phyloP scores from a whole-genome alignment of 208 protist genomes.

The Zelonia costaricensis region DNA sequence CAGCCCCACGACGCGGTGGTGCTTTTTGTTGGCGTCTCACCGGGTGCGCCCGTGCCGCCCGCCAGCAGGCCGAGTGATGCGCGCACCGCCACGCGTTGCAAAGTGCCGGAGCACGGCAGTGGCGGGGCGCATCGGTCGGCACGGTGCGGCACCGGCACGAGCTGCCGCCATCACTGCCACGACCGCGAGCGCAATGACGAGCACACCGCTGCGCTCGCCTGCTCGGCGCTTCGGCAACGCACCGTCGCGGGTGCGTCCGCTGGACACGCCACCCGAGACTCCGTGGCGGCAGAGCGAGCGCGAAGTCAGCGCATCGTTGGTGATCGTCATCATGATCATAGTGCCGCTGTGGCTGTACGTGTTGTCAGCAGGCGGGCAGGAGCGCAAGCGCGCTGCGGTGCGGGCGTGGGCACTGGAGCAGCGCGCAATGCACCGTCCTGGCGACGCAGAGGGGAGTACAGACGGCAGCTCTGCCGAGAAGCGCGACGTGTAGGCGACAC shows the following conservation, averaged over 20 bases:
- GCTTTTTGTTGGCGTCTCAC: not conserved
- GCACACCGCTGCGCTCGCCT: not conserved
- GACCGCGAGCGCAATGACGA: too few species aligned
- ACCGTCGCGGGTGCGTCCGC: slow-evolving; percentile 49
- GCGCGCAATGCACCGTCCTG: slow-evolving; percentile 3
- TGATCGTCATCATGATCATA: slow-evolving; percentile 54
- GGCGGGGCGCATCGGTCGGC: not conserved
- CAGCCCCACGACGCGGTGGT: too few species aligned
- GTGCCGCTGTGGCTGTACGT: slow-evolving; percentile 57
- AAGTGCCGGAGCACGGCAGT: not conserved
- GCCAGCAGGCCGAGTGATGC: not conserved
- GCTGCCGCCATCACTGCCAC: too few species aligned
- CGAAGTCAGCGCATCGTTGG: slow-evolving; percentile 49
- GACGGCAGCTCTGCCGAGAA: too few species aligned
- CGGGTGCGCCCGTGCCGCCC: not conserved
- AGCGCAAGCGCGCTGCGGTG: slow-evolving; percentile 36
- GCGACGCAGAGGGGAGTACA: not conserved
- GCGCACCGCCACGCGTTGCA: not conserved
- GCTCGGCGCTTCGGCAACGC: slow-evolving; percentile 46
- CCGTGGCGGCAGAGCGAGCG: slow-evolving; percentile 47
- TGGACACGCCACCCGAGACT: slow-evolving; percentile 41
- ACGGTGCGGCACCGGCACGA: not conserved
- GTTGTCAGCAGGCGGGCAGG: slow-evolving; percentile 34
- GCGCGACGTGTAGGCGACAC: too few species aligned
- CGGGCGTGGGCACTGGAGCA: slow-evolving; percentile 34